A percentile compares a stretch with the other conserved stretches of the same genome.
Conservation (phyloP, 371 early-diverging fungal species). For the Apophysomyces variabilis region DNA sequence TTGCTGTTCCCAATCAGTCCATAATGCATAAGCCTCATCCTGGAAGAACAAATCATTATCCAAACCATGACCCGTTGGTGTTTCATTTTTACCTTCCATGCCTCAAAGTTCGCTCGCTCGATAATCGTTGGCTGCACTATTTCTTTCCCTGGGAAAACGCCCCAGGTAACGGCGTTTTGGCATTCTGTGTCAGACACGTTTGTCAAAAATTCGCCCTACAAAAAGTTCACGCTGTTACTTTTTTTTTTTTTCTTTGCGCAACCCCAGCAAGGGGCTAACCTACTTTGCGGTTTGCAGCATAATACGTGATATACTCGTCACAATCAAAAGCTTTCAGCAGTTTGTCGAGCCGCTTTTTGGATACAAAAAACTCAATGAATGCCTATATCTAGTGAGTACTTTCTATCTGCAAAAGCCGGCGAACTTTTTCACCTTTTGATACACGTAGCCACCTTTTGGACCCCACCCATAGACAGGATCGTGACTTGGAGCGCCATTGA, state of each 20-base stretch:
- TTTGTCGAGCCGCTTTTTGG: conserved; percentile 47
- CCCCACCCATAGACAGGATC: conserved; percentile 93
- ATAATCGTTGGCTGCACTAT: conserved; percentile 95
- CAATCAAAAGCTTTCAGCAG: conserved; percentile 52
- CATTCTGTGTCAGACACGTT: conserved; percentile 58
- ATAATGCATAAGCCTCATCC: conserved; percentile 88
- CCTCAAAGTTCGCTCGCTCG: conserved; percentile 85
- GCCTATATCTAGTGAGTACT: conserved; percentile 37
- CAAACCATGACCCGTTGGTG: conserved; percentile 22
- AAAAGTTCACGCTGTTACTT: not conserved
- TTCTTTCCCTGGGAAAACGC: conserved; percentile 95
- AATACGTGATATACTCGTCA: conserved; percentile 80
- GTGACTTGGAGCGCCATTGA: conserved; percentile 83
- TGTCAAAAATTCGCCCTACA: conserved; percentile 73
- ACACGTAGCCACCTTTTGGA: conserved; percentile 90
- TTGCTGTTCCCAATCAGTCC: conserved; percentile 89
- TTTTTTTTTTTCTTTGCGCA: conserved; percentile 18
- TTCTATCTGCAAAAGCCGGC: too few relatives aligned
- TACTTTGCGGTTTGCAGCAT: conserved; percentile 79
- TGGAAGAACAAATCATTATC: conserved; percentile 21
- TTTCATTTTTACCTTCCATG: conserved; percentile 76
- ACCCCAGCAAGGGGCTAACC: conserved; percentile 8
- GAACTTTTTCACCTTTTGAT: conserved; percentile 77
- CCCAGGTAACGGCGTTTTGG: conserved; percentile 94
- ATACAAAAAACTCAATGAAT: conserved; percentile 81